Conservation (phyloP, 192 early-diverging fungal genomes). For the Powellomyces hirtus region DNA sequence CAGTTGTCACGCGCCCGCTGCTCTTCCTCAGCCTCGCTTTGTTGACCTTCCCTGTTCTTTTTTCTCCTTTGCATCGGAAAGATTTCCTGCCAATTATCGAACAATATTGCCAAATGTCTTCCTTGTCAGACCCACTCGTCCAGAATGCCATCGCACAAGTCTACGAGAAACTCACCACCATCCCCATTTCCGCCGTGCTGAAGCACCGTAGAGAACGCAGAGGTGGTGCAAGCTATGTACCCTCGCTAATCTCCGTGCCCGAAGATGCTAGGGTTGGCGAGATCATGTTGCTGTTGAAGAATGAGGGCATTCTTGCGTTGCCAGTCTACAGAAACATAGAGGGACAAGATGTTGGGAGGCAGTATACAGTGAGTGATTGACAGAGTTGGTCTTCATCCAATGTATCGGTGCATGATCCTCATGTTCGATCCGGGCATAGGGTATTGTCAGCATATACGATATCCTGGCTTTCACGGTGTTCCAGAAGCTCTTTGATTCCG, state of each 20-base stretch:
- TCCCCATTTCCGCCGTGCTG: conserved; percentile 32
- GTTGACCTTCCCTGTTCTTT: too few relatives aligned
- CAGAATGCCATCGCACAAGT: conserved; percentile 4
- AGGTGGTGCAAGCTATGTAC: background rate
- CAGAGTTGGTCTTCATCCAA: too few relatives aligned
- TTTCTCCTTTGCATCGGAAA: too few relatives aligned
- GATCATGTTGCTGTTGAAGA: conserved; percentile 34
- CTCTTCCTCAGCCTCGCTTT: too few relatives aligned
- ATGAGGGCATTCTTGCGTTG: conserved; percentile 39
- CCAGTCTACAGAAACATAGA: conserved; percentile 31
- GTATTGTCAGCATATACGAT: conserved; percentile 54
- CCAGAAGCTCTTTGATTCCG: conserved; percentile 45
- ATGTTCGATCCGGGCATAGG: too few relatives aligned
- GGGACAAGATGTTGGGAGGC: background rate
- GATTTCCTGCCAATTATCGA: too few relatives aligned
- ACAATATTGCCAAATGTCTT: too few relatives aligned
- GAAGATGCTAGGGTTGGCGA: conserved; percentile 31
- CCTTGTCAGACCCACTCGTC: background rate
- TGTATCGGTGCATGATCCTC: too few relatives aligned
- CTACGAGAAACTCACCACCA: conserved; percentile 18
- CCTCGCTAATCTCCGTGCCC: conserved; percentile 33
- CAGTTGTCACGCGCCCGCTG: too few relatives aligned
- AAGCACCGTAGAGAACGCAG: conserved; percentile 23
- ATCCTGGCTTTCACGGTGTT: conserved; percentile 48
- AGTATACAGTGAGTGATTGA: conserved; percentile 27